phyloP scores from a whole-genome alignment of 2,329 filamentous ascomycete species.

The Mycocentrospora acerina region DNA sequence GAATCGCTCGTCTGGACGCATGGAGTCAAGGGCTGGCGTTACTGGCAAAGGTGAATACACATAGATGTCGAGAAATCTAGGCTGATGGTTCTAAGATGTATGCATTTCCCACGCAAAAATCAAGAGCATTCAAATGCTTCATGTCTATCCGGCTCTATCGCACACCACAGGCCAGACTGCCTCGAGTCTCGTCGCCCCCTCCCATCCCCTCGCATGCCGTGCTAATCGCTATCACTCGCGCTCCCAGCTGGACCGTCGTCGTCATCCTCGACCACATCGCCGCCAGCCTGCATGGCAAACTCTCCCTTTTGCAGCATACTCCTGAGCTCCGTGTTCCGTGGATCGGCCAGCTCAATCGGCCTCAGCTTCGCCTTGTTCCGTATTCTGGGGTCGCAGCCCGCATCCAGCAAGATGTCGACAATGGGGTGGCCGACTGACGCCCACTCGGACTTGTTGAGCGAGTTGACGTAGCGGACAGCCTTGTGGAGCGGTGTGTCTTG shows the following conservation, averaged over 20 bases:
- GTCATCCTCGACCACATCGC: constrained; percentile 53
- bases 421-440: constrained; percentile 67
- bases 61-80: not conserved
- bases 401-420: constrained; percentile 80
- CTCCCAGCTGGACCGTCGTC: constrained; percentile 51
- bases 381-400: constrained; percentile 65
- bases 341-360: constrained; percentile 72
- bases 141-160: not conserved
- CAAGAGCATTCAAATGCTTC: not conserved
- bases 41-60: not conserved
- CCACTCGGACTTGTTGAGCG: constrained; percentile 63
- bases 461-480: constrained; percentile 75
- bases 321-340: constrained; percentile 63
- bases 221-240: constrained; percentile 49
- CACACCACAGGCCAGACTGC: no score
- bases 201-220: constrained; percentile 2
- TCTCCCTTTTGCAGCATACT: constrained; percentile 70
- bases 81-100: not conserved
- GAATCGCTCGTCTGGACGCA: not conserved
- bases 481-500: constrained; percentile 79
- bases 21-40: not conserved
- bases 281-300: constrained; percentile 56
- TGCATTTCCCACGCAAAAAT: not conserved
- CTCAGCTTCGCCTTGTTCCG: constrained; percentile 74
- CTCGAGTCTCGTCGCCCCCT: no score